A percentile compares a stretch with the other conserved stretches of the same genome.
These are phyloP conservation scores for Staphylotrichum longicolle DNA, from an alignment of 495 filamentous ascomycete genomes.

Conservation along the genomic window DNA sequence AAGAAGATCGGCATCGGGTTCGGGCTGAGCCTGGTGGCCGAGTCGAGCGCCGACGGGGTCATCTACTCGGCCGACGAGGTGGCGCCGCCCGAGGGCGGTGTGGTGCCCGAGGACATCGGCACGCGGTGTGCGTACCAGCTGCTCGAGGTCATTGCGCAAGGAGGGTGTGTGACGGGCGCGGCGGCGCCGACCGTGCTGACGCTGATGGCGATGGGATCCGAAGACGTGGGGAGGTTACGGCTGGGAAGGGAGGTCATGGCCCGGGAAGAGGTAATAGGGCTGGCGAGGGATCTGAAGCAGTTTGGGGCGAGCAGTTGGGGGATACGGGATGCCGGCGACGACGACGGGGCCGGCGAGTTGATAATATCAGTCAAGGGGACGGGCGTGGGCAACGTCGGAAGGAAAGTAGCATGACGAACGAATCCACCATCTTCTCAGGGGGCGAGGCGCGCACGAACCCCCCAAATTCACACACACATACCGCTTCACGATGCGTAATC, in stretches of 20 bases:
- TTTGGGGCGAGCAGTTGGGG: slow-evolving; percentile 90
- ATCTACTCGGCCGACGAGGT: slow-evolving; percentile 85
- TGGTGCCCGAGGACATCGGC: slow-evolving; percentile 86
- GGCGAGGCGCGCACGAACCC: not conserved
- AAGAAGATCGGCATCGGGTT: slow-evolving; percentile 71
- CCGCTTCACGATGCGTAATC: not conserved
- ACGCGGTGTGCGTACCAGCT: slow-evolving; percentile 84
- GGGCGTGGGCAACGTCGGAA: slow-evolving; percentile 92
- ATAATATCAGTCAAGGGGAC: slow-evolving; percentile 88
- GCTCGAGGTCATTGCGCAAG: slow-evolving; percentile 74
- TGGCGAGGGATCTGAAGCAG: slow-evolving; percentile 76
- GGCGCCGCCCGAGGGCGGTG: slow-evolving; percentile 74
- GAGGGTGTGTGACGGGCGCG: slow-evolving; percentile 73
- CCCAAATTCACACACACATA: not conserved
- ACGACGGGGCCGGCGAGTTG: slow-evolving; percentile 65
- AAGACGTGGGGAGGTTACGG: slow-evolving; percentile 56
- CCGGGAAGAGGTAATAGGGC: slow-evolving; percentile 69
- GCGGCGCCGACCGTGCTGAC: slow-evolving; percentile 70
- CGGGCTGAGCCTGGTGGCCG: slow-evolving; percentile 83
- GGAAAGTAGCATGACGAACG: slow-evolving; percentile 74
- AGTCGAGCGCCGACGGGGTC: slow-evolving; percentile 75
- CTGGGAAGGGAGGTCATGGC: slow-evolving; percentile 75
- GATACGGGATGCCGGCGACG: slow-evolving; percentile 57
- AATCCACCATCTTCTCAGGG: slow-evolving; percentile 3
- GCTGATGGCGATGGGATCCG: slow-evolving; percentile 92